Conservation (phyloP, 352 stramenopile genomes). For the Phytophthora multivora region DNA sequence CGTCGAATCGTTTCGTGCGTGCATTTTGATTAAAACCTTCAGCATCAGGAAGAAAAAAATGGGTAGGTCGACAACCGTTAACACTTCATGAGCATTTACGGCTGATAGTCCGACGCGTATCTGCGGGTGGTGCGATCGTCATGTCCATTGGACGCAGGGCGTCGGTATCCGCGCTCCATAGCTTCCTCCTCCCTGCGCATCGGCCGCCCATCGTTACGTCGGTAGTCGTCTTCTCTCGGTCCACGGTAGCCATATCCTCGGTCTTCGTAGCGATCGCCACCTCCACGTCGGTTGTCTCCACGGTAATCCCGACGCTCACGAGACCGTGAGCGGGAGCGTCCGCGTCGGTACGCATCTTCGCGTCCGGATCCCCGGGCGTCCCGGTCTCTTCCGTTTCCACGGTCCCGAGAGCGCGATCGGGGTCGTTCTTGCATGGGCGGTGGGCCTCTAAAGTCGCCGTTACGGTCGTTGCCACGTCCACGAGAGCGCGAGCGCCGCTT, state of each 20-base stretch:
- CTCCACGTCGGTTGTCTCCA: constrained; percentile 22
- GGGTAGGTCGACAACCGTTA: not conserved
- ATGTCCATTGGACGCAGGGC: constrained; percentile 43
- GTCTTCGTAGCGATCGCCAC: constrained; percentile 39
- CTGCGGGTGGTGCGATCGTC: constrained; percentile 61
- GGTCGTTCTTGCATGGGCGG: constrained; percentile 21
- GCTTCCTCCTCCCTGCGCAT: constrained; percentile 36
- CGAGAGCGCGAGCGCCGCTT: constrained; percentile 33
- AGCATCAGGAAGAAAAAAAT: constrained; percentile 10
- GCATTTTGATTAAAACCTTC: constrained; percentile 12
- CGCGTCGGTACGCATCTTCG: constrained; percentile 26
- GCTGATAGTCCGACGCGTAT: constrained; percentile 53
- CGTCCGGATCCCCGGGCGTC: constrained; percentile 14
- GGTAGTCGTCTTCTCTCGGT: constrained; percentile 26
- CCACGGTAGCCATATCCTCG: constrained; percentile 36
- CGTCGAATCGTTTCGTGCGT: not conserved
- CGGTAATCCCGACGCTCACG: constrained; percentile 35
- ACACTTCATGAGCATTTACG: constrained; percentile 24
- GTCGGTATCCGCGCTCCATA: constrained; percentile 44
- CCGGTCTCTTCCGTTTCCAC: constrained; percentile 21
- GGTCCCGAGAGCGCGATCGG: constrained; percentile 33
- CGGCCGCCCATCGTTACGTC: constrained; percentile 20
- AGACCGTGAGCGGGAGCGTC: constrained; percentile 25
- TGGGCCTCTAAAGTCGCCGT: constrained; percentile 16
- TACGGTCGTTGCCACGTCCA: constrained; percentile 17